Base-by-base conservation (phyloP, 345 rosid genomes). In the Pugionium cornutum region DNA sequence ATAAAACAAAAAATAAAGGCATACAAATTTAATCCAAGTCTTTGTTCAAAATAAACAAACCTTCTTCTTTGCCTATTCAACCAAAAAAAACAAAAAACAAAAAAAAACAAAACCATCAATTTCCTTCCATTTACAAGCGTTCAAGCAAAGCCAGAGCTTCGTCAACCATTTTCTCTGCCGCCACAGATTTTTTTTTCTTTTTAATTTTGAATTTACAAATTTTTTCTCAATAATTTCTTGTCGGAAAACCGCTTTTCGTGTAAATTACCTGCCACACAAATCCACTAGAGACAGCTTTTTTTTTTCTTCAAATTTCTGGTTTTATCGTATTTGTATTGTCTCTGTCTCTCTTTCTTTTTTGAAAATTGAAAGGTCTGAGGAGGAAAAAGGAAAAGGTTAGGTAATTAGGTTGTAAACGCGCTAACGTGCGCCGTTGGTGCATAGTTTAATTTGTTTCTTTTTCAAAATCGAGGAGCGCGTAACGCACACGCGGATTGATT, bases 401-500 rank as follows among this genome's bases (percentile, higher is more conserved):
- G 68, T 18, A 56, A 27, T 62, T 18, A 18, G 18, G 18, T 18
- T 18, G 18, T 18, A 18, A 27, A 6, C 33, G 54, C 11, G 66
- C 64, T 65, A 73, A 64, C 73, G 54, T 69, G 68, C 70, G 75
- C 77, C 2, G 8, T 28, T 31, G 71, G 72, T 63, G 67, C 64
- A 72, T 80, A 64, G 51, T 45, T 66, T 73, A 52, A 60, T 39
- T 69, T 55, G 18, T 18, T 18, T 18, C 18, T 18, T 18, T 18
- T 18, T 30, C 27, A 58, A 64, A 65, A 56, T 42, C 11, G 59
- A 57, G 56, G 4, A 73, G 77, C 72, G 77, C 77, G 77, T 73
- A 46, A 53, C 3, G 2, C 0, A 53, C 77, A 73, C 77, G 77
- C 77, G 77, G 64, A 8, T 39, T 36, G 53, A 25, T 62, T 39